Base-by-base conservation (phyloP, 352 stramenopile species). In the Globisporangium camurandrum region DNA sequence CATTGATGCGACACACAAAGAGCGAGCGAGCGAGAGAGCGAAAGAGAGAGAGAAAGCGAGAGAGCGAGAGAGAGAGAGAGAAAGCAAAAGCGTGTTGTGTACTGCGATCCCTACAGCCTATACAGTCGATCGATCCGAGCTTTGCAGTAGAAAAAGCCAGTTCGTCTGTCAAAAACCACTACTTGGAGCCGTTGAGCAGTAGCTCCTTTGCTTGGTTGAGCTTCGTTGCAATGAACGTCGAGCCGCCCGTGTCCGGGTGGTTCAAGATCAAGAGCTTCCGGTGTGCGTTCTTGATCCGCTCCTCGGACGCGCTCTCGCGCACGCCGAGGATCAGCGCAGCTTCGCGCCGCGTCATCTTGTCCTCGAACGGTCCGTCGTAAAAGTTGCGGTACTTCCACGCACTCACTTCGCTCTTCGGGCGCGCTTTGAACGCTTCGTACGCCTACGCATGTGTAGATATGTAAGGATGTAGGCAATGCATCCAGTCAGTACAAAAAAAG, bases 121-220 rank as follows among this genome's bases (percentile, higher is more conserved):
- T n/a, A n/a, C 37, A 16, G 20, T 24, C 37, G 11, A 22, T 43
- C 37, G 20, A 43, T 43, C 30, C 8, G 30, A 43, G 20, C 38
- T 24, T 19, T 43, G 24, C 38, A 43, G 17, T 19, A 43, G 30
- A 8, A 20, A 19, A 14, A 19, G 16, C 6, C n/a, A 50, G n/a
- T 34, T 28, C 22, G n/a, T n/a, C n/a, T n/a, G n/a, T n/a, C n/a
- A n/a, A n/a, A 20, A 17, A 17, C 11, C n/a, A 61, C 53, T 79
- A 86, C 55, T 84, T 82, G 66, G 59, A 62, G 48, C 71, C 71
- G 30, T 39, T 51, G 31, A 98, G 79, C 57, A 99, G 71, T 47
- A 98, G 76, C 64, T 99, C 96, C 73, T 99, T 99, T 27, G 95
- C 97, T 75, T 99, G 95, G 75, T 99, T 99, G 56, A 99, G 97